A percentile compares a stretch with the other conserved stretches of the same genome.
phyloP scores from a whole-genome alignment of 1,284 basidiomycete species.

The Trichosporon faecale region DNA sequence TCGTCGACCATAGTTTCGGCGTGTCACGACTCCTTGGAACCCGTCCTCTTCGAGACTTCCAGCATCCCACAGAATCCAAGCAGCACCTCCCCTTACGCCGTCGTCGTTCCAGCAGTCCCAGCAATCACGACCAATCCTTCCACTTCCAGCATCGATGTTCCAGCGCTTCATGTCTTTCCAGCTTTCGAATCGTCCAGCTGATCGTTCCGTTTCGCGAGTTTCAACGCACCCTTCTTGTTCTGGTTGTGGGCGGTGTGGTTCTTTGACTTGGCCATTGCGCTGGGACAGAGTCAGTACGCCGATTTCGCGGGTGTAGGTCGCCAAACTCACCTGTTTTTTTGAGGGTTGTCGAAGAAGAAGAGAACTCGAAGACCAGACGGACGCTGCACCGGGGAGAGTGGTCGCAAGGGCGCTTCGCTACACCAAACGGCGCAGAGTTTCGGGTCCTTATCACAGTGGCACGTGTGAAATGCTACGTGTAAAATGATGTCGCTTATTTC shows the following conservation, averaged over 20 bases:
- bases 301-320: not conserved
- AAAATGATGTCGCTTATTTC: not conserved
- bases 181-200: not conserved
- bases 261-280: conserved; percentile 59
- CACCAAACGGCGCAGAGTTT: conserved; percentile 3
- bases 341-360: conserved; percentile 10
- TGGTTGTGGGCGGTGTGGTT: conserved; percentile 80
- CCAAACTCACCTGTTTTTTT: conserved; percentile 10
- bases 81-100: not conserved
- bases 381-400: not conserved
- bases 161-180: not conserved
- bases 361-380: conserved; percentile 10
- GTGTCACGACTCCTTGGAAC: not conserved
- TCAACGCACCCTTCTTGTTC: conserved; percentile 54
- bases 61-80: not conserved
- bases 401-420: not conserved
- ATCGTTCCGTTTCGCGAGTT: not conserved
- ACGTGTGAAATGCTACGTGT: conserved; percentile 11
- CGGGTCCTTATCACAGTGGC: not conserved
- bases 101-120: not conserved
- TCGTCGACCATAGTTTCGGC: not conserved
- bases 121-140: not conserved
- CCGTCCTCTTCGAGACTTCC: not conserved
- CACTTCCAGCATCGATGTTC: not conserved
- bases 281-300: not conserved